Evolutionary conservation across 352 stramenopile species (phyloP).

Genomic region (Globisporangium iwayamae): DNA sequence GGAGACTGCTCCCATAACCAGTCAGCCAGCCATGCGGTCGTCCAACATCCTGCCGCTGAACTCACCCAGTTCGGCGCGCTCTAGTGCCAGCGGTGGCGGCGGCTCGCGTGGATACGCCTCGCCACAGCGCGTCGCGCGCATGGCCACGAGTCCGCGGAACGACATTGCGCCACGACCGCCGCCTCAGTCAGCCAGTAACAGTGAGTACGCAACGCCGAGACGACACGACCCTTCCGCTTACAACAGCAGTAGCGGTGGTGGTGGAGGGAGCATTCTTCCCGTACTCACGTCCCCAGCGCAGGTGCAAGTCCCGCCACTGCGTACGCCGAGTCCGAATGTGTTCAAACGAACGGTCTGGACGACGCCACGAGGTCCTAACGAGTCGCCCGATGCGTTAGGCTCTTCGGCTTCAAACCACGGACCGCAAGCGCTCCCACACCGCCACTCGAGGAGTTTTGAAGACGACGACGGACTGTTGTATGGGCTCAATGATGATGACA

Average conservation of each 20-base stretch:
- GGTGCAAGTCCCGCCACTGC: slow-evolving; percentile 6
- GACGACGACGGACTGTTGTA: not conserved
- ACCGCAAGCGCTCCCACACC: not conserved
- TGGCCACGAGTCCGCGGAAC: slow-evolving; percentile 28
- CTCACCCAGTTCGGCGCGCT: slow-evolving; percentile 5
- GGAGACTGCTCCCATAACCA: not conserved
- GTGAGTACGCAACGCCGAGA: slow-evolving; percentile 17
- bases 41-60: slow-evolving; percentile 8
- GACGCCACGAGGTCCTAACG: slow-evolving; percentile 25
- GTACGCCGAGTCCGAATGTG: slow-evolving; percentile 20
- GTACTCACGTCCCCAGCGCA: slow-evolving; percentile 22
- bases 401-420: not conserved
- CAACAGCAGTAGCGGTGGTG: slow-evolving; percentile 10
- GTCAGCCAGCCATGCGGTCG: slow-evolving; percentile 5
- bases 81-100: not conserved
- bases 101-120: slow-evolving; percentile 10
- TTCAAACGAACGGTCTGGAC: slow-evolving; percentile 49
- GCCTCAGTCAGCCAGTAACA: not conserved
- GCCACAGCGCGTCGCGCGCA: slow-evolving; percentile 6
- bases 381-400: not conserved
- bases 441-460: slow-evolving; percentile 1
- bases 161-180: slow-evolving; percentile 17
- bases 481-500: not conserved
- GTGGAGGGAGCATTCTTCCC: slow-evolving; percentile 34
- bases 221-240: slow-evolving; percentile 1